Conservation (phyloP, 2,329 filamentous ascomycete genomes). For the Rutstroemia sp. region DNA sequence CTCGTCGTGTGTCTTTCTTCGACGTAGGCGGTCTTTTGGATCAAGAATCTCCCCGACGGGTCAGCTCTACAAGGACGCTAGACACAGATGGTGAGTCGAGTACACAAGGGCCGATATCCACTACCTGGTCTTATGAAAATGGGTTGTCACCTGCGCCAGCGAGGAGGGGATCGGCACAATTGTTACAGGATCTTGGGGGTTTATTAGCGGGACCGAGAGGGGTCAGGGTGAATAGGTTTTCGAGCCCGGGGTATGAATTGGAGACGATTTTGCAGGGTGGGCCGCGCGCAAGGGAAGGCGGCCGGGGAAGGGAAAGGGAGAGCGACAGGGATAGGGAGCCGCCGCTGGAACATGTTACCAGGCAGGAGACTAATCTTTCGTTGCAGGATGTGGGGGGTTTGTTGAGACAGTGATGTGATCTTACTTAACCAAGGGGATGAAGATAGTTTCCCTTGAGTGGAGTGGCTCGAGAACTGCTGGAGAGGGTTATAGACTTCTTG, state of each 20-base stretch:
- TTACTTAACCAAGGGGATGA: too few relatives aligned
- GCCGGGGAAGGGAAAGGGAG: too few relatives aligned
- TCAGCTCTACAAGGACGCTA: constrained; percentile 20
- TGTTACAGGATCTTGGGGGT: constrained; percentile 54
- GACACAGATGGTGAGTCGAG: constrained; percentile 26
- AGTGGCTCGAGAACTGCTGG: too few relatives aligned
- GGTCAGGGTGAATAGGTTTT: neutral
- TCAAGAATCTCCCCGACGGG: constrained; percentile 31
- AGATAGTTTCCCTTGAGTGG: too few relatives aligned
- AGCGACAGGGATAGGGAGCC: neutral
- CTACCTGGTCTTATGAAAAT: constrained; percentile 17
- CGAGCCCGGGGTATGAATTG: neutral
- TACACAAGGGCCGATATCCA: constrained; percentile 13
- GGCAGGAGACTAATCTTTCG: neutral
- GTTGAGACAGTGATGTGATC: neutral
- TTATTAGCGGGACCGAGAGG: constrained; percentile 36
- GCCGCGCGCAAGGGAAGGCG: too few relatives aligned
- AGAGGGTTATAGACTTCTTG: too few relatives aligned
- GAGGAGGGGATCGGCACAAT: constrained; percentile 46
- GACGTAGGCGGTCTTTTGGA: constrained; percentile 75
- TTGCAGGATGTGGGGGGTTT: constrained; percentile 1
- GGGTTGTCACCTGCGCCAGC: constrained; percentile 37
- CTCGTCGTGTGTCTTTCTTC: constrained; percentile 68
- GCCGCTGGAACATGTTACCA: neutral
- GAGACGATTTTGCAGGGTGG: neutral